phyloP scores from a whole-genome alignment of 805 yeast genomes.

The Candida peoriensis region DNA sequence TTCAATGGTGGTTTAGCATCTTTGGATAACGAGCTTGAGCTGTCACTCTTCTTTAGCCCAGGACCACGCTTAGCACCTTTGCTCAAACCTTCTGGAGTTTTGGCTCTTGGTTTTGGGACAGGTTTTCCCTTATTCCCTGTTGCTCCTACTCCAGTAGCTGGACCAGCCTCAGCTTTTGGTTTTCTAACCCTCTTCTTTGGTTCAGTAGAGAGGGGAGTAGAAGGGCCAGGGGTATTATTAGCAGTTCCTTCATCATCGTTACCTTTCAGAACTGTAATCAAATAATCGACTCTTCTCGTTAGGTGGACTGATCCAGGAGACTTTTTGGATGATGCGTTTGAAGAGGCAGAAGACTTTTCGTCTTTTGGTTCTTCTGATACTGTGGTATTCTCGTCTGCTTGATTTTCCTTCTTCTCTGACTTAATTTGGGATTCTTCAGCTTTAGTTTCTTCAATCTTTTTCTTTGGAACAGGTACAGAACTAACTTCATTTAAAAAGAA shows the following conservation, averaged over 20 bases:
- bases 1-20: conserved; percentile 5
- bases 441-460: conserved; percentile 12
- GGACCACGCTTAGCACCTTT: conserved; percentile 19
- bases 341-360: conserved; percentile 15
- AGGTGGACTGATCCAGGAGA: conserved; percentile 92
- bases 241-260: conserved; percentile 35
- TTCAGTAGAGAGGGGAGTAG: conserved; percentile 26
- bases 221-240: conserved; percentile 25
- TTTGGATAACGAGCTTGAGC: too few relatives aligned
- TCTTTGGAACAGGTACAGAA: conserved; percentile 30
- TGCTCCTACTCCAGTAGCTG: conserved; percentile 5
- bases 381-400: not conserved
- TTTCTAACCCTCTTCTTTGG: conserved; percentile 24
- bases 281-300: conserved; percentile 85
- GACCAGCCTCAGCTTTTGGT: conserved; percentile 19
- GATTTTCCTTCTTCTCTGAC: conserved; percentile 10
- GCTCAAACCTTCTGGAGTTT: conserved; percentile 22
- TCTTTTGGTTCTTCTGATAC: conserved; percentile 12
- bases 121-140: conserved; percentile 12
- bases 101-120: conserved; percentile 12
- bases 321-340: conserved; percentile 53
- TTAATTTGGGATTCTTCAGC: conserved; percentile 9
- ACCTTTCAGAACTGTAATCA: conserved; percentile 65
- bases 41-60: conserved; percentile 9
- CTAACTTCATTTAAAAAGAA: conserved; percentile 57